Evolutionary conservation across 768 basidiomycete species (phyloP).

Genomic region (Pseudohyphozyma bogoriensis): DNA sequence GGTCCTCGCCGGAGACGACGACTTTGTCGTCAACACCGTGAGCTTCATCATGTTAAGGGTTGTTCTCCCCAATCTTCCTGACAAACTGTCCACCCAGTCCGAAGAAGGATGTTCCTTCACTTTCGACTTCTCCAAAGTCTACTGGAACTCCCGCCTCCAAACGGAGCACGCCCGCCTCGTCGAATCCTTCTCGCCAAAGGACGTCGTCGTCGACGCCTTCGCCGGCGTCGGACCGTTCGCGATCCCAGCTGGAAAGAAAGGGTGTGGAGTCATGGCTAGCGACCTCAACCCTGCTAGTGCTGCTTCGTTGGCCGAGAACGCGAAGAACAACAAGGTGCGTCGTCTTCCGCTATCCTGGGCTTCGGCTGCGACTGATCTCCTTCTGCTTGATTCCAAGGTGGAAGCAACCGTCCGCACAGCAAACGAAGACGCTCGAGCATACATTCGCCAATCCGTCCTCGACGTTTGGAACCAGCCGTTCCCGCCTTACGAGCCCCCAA

Average conservation of each 20-base stretch:
- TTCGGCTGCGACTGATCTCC: background rate
- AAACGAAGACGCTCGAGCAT: constrained; percentile 76
- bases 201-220: constrained; percentile 84
- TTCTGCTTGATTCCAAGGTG: constrained; percentile 48
- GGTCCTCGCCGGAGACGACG: constrained; percentile 76
- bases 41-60: too few species aligned
- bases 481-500: constrained; percentile 37
- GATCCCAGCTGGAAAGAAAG: constrained; percentile 82
- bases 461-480: constrained; percentile 59
- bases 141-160: constrained; percentile 95
- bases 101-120: constrained; percentile 79
- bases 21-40: constrained; percentile 80
- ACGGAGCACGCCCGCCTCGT: constrained; percentile 85
- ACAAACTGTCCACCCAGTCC: constrained; percentile 43
- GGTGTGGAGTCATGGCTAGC: constrained; percentile 71
- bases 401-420: constrained; percentile 55
- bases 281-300: constrained; percentile 86
- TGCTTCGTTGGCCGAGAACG: constrained; percentile 65
- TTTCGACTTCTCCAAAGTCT: constrained; percentile 90
- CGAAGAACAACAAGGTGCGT: constrained; percentile 63
- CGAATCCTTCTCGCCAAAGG: constrained; percentile 52
- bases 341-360: background rate
- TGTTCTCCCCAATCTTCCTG: background rate
- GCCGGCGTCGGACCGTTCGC: constrained; percentile 97
- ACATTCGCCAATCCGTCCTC: constrained; percentile 56